phyloP scores from a whole-genome alignment of 164 flowering plant genomes.

The Macadamia tetraphylla region DNA sequence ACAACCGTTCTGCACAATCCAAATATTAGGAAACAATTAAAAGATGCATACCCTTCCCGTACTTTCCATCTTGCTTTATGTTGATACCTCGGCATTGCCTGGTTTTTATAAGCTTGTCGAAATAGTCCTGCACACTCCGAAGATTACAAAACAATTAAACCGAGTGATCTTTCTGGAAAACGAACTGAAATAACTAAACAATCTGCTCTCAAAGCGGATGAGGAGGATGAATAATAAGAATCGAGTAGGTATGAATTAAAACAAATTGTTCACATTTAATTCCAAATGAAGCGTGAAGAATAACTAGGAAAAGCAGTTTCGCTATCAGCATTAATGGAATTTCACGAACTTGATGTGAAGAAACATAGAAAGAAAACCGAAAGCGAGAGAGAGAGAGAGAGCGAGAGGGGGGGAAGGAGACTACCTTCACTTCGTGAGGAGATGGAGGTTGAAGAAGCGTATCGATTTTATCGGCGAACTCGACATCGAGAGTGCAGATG shows the following conservation, averaged over 20 bases:
- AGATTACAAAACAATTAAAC: neutral
- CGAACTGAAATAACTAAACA: neutral
- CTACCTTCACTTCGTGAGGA: constrained; percentile 53
- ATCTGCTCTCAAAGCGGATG: neutral
- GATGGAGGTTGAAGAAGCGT: constrained; percentile 71
- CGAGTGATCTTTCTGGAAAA: too few relatives aligned
- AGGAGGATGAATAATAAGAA: neutral
- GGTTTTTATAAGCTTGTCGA: constrained; percentile 40
- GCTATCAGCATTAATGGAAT: neutral
- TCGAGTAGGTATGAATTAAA: neutral
- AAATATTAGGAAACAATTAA: too few relatives aligned
- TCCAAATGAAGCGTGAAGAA: neutral
- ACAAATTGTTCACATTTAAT: neutral
- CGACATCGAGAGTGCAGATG: constrained; percentile 29
- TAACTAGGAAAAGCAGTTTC: neutral
- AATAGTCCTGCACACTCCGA: constrained; percentile 53
- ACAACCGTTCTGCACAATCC: neutral
- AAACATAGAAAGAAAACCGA: neutral
- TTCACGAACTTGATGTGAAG: neutral
- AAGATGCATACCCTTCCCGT: constrained; percentile 55
- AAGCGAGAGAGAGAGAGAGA: constrained; percentile 2
- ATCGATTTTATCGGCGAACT: constrained; percentile 42
- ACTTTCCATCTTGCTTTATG: constrained; percentile 44
- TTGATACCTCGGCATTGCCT: constrained; percentile 45
- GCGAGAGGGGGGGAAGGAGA: neutral